Evolutionary conservation across 208 protist genomes (phyloP), one percentile per base, ranked within the genome.

Genomic region (Herpetomonas samuelpessoai): DNA sequence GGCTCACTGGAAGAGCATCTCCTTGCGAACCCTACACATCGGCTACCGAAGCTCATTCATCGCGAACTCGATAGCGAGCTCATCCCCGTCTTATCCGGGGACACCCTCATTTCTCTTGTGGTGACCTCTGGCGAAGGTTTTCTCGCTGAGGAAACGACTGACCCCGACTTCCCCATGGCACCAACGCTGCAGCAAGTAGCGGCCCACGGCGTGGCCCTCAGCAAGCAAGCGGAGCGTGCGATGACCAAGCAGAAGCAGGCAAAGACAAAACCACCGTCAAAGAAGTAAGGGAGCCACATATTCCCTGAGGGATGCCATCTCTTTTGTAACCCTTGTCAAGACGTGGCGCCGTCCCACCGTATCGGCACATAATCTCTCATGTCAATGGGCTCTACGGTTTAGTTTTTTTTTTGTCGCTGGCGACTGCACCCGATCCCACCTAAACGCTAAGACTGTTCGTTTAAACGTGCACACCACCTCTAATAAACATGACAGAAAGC

Each of bases 131-230:
- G 70, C 24, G 79, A 71, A 26, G 65, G 83, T 16, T 79, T 85
- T 35, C 48, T 89, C 14, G 61, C 29, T 1, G 41, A 54, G 9
- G 76, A 79, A 25, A 57, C 72, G 27, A 76, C 60, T 18, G 87
- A 86, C n/a, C 74, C 73, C 0, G 87, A 91, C 39, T 94, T 82
- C 58, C 83, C 87, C 14, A 86, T 94, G 81, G 81, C 88, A 47
- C 83, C 87, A 0, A 94, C 87, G 10, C 39, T 78, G 27, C 25
- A 67, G 7, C 62, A 85, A 60, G 44, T 48, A 24, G 44, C 19
- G 4, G 44, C 44, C 44, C 18, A 48, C 44, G 16, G 19, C 16
- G 18, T 22, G 9, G 44, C 44, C 19, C 9, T 24, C 4, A 48
- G 19, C 44, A 48, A 19, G 44, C 7, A 48, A 19, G 45, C 59